Evolutionary conservation across 192 early-diverging fungal species (phyloP).

Genomic region (Coemansia asiatica): DNA sequence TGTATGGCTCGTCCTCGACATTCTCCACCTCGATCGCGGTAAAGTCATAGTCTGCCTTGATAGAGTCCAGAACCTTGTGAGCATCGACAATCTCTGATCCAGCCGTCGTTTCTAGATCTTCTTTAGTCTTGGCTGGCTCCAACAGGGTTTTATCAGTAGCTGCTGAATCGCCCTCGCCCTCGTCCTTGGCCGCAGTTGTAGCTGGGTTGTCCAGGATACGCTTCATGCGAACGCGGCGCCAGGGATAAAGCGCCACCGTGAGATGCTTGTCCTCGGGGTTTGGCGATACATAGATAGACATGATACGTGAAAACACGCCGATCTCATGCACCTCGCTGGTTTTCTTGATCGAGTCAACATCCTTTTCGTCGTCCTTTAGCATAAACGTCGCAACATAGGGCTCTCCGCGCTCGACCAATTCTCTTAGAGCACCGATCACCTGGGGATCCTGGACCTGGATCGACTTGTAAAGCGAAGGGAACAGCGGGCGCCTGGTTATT

Average conservation of each 20-base stretch:
- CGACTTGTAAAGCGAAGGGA: slow-evolving; percentile 98
- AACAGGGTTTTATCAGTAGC: not conserved
- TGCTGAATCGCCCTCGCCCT: not conserved
- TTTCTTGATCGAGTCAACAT: slow-evolving; percentile 76
- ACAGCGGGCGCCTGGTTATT: slow-evolving; percentile 87
- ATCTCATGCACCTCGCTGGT: slow-evolving; percentile 81
- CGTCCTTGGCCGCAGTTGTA: slow-evolving; percentile 2
- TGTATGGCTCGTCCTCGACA: slow-evolving; percentile 79
- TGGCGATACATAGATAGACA: slow-evolving; percentile 84
- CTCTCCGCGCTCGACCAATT: slow-evolving; percentile 85
- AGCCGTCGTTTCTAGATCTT: not conserved
- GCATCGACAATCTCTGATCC: slow-evolving; percentile 20
- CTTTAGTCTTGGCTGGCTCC: not conserved
- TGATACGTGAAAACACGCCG: slow-evolving; percentile 97
- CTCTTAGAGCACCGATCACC: slow-evolving; percentile 88
- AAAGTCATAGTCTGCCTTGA: slow-evolving; percentile 66
- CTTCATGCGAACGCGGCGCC: slow-evolving; percentile 84
- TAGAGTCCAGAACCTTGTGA: slow-evolving; percentile 35
- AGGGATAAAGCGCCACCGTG: slow-evolving; percentile 95
- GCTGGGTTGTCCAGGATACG: slow-evolving; percentile 27
- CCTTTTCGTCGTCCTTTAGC: slow-evolving; percentile 85
- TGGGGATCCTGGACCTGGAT: slow-evolving; percentile 94
- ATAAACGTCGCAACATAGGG: slow-evolving; percentile 97
- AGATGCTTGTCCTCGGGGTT: slow-evolving; percentile 76
- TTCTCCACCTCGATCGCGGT: slow-evolving; percentile 90